These are phyloP conservation scores for Crataegus laevigata DNA, from an alignment of 306 rosid genomes.

Conservation along the genomic window DNA sequence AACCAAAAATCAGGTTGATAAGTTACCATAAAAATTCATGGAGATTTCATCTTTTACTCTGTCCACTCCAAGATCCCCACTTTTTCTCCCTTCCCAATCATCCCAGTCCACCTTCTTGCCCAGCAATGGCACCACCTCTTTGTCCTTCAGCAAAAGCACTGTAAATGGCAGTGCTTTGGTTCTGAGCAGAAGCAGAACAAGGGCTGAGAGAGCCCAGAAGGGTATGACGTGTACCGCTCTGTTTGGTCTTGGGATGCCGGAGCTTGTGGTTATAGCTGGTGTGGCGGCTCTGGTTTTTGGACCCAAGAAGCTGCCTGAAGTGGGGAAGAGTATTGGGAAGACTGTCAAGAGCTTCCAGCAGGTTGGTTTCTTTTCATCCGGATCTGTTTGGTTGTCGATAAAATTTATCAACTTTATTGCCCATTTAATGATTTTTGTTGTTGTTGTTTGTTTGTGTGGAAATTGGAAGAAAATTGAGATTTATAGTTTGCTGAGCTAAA, in stretches of 20 bases:
- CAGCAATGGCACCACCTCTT: constrained; percentile 14
- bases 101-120: constrained; percentile 34
- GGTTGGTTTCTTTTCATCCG: constrained; percentile 29
- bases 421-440: neutral
- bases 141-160: constrained; percentile 24
- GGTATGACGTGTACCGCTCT: constrained; percentile 67
- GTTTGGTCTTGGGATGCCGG: constrained; percentile 92
- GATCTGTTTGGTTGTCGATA: neutral
- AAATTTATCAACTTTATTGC: neutral
- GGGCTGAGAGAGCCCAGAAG: constrained; percentile 28
- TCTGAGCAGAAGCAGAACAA: constrained; percentile 18
- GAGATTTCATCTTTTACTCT: constrained; percentile 41
- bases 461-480: neutral
- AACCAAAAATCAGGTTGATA: neutral
- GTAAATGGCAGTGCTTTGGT: constrained; percentile 5
- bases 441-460: neutral
- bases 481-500: neutral
- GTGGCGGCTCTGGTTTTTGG: constrained; percentile 93
- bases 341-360: constrained; percentile 96
- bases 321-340: constrained; percentile 92
- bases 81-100: constrained; percentile 32
- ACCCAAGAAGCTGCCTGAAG: constrained; percentile 90
- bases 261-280: constrained; percentile 81
- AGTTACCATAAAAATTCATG: constrained; percentile 18
- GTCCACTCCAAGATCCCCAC: constrained; percentile 30